These are phyloP conservation scores for Zoysia japonica DNA, from an alignment of 176 grass and related monocot species.

Conservation along the genomic window DNA sequence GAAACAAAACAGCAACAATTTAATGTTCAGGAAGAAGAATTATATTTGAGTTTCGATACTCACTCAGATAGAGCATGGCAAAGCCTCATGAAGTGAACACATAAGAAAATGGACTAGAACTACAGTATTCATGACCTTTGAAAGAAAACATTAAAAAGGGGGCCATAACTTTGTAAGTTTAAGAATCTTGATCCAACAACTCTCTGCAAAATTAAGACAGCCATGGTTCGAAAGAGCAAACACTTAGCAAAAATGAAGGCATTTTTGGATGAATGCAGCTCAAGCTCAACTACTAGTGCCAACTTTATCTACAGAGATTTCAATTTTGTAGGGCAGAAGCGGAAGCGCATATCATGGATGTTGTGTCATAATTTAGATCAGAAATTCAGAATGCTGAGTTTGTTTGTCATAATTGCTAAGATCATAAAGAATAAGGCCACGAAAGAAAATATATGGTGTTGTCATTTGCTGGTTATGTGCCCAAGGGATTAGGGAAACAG, in stretches of 20 bases:
- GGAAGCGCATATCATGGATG: neutral
- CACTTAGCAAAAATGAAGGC: neutral
- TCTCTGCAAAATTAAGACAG: neutral
- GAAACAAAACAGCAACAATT: neutral
- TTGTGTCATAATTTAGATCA: neutral
- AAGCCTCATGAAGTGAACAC: neutral
- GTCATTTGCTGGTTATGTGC: neutral
- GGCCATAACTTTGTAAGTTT: neutral
- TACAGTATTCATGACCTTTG: neutral
- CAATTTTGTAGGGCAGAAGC: neutral
- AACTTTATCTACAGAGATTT: neutral
- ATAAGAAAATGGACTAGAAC: neutral
- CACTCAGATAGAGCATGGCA: neutral
- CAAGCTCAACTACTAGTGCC: neutral
- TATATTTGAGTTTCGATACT: neutral
- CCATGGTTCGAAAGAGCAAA: neutral
- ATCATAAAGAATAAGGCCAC: neutral
- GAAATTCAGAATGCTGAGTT: neutral
- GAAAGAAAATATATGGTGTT: neutral
- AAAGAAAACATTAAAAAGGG: neutral
- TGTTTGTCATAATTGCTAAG: neutral
- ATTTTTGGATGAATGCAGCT: neutral
- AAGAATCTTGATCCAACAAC: neutral
- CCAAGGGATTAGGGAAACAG: neutral
- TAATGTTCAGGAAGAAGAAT: neutral